A percentile compares a stretch with the other conserved stretches of the same genome.
Conservation (phyloP, 2,329 filamentous ascomycete genomes). For the Chrysosporium queenslandicum region DNA sequence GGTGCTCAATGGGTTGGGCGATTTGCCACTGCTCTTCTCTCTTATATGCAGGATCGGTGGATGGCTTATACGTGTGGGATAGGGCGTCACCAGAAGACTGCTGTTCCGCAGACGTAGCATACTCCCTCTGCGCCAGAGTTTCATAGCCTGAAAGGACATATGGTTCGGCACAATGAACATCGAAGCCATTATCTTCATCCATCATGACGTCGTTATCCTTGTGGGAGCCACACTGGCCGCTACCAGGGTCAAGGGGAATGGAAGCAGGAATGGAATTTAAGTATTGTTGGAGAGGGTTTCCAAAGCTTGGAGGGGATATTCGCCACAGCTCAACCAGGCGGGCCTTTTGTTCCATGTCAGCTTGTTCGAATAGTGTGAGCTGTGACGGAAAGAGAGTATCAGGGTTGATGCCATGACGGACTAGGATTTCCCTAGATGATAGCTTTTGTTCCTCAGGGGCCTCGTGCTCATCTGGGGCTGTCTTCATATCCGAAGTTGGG, state of each 20-base stretch:
- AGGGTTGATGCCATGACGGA: conserved; percentile 60
- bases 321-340: conserved; percentile 77
- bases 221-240: too few relatives aligned
- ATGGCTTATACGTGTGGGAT: conserved; percentile 24
- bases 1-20: conserved; percentile 29
- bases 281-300: conserved; percentile 32
- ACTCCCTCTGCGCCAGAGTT: conserved; percentile 54
- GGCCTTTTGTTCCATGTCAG: conserved; percentile 59
- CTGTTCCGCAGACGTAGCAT: conserved; percentile 34
- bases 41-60: conserved; percentile 36
- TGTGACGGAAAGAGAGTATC: conserved; percentile 61
- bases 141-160: conserved; percentile 81
- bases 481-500: conserved; percentile 31
- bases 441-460: conserved; percentile 32
- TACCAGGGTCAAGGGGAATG: not conserved
- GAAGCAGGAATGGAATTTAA: not conserved
- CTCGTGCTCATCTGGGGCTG: not conserved
- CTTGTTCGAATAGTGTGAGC: conserved; percentile 66
- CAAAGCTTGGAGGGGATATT: conserved; percentile 59
- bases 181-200: conserved; percentile 1
- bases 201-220: not conserved
- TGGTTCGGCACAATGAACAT: conserved; percentile 66
- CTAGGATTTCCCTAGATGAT: conserved; percentile 48
- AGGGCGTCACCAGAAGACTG: too few relatives aligned
- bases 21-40: conserved; percentile 33